A percentile compares a stretch with the other conserved stretches of the same genome.
Evolutionary conservation across 2,329 filamentous ascomycete genomes (phyloP).

Genomic region (Scedosporium aurantiacum): DNA sequence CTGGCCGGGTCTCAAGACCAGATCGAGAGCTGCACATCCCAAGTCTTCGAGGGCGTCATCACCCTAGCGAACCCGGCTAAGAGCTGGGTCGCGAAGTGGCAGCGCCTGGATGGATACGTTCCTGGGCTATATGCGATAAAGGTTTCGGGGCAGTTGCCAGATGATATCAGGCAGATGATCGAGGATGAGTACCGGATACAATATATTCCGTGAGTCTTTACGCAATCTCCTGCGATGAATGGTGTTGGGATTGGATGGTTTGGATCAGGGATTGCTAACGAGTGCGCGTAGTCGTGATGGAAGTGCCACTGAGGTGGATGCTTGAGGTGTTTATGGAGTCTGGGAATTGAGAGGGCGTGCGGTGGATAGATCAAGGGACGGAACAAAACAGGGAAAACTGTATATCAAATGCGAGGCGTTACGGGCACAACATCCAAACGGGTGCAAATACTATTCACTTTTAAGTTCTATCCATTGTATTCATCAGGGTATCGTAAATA

Average conservation of each 20-base stretch:
- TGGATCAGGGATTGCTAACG: neutral
- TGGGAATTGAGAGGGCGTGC: neutral
- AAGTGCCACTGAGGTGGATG: constrained; percentile 39
- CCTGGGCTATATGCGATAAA: constrained; percentile 89
- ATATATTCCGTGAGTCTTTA: constrained; percentile 53
- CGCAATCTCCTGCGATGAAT: constrained; percentile 23
- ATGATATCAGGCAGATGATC: constrained; percentile 49
- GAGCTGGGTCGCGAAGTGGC: constrained; percentile 96
- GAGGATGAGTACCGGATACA: constrained; percentile 53
- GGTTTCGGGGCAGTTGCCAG: constrained; percentile 70
- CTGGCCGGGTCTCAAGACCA: constrained; percentile 68
- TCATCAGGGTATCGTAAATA: constrained; percentile 2
- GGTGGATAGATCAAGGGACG: neutral
- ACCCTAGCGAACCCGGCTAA: constrained; percentile 68
- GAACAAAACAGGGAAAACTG: neutral
- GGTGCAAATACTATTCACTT: neutral
- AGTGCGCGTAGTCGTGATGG: constrained; percentile 37
- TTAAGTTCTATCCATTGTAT: constrained; percentile 1
- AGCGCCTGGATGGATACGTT: constrained; percentile 80
- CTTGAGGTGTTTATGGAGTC: constrained; percentile 16
- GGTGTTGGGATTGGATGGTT: neutral
- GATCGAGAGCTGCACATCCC: constrained; percentile 86
- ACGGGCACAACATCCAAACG: neutral
- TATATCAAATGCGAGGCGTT: neutral
- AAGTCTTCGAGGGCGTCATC: constrained; percentile 90